Evolutionary conservation across 78 protist species (phyloP), one percentile per base, ranked within the genome.

Genomic region (Tieghemostelium lacteum): DNA sequence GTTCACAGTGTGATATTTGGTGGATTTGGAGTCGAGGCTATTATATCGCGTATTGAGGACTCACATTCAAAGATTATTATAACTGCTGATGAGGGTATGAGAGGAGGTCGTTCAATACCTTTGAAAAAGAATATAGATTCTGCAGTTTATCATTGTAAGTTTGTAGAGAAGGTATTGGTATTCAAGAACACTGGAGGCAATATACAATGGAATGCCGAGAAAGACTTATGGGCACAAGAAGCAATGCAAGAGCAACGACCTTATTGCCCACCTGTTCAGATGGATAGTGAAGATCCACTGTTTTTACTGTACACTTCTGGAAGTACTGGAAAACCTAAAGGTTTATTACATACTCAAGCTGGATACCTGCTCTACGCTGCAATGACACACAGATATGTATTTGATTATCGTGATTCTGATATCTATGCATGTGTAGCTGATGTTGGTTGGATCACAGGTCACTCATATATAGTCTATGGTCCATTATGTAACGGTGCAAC

Each of bases 391-490:
- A 14, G 73, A 34, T 91, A 89, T 70, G 96, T 89, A 29, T 98
- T 98, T 36, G 99, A 97, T 64, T 95, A 94, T 87, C 98, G 88
- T 1, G 87, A 77, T 2, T 88, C 8, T 2, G 99, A 98, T 72
- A 95, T 98, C 22, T 97, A 87, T 89, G 97, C 94, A 26, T 98
- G 99, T 95, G 93, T 97, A 24, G 99, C 99, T 34, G 98, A 97
- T 58, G 73, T 89, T 40, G 96, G 95, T 42, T 98, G 99, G 99
- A 97, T 98, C 80, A 98, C 99, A 6, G 99, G 99, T 26, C 99
- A 98, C 93, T 61, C 97, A 24, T 98, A 98, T 92, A 95, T 97
- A 24, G 96, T 94, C 6, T 98, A 98, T 86, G 99, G 99, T 49
- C 99, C 99, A 40, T 91, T 98, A 34, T 31, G 37, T 85, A 92